Percentiles rank a stretch among this genome's conserved stretches.
phyloP scores from a whole-genome alignment of 495 filamentous ascomycete genomes.

The Xylaria cubensis region DNA sequence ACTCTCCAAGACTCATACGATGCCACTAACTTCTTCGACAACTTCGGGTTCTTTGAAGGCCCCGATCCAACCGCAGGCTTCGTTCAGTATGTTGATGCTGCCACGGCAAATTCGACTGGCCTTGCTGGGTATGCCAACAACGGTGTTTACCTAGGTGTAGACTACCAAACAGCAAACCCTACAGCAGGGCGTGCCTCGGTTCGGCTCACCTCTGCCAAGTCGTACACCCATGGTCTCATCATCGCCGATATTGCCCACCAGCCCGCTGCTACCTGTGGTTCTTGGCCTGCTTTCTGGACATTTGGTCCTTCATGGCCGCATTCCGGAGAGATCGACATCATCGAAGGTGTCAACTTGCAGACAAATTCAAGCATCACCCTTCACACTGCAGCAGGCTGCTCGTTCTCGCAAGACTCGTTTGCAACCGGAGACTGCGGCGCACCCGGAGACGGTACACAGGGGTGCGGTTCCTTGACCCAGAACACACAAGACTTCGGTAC shows the following conservation, averaged over 20 bases:
- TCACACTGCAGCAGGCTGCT: conserved; percentile 74
- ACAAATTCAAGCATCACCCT: conserved; percentile 72
- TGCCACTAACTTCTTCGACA: conserved; percentile 61
- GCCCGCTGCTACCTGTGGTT: conserved; percentile 73
- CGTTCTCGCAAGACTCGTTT: conserved; percentile 55
- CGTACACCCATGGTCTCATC: conserved; percentile 73
- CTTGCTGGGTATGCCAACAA: conserved; percentile 63
- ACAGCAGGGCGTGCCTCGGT: conserved; percentile 67
- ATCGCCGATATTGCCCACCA: conserved; percentile 79
- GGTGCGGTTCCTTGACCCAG: conserved; percentile 53
- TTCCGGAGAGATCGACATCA: conserved; percentile 88
- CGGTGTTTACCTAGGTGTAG: conserved; percentile 62
- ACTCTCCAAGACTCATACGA: conserved; percentile 55
- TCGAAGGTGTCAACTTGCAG: conserved; percentile 81
- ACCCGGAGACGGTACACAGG: conserved; percentile 54
- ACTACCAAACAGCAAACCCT: conserved; percentile 53
- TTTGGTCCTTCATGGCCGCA: conserved; percentile 77
- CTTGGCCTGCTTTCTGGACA: conserved; percentile 71
- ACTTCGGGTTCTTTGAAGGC: conserved; percentile 60
- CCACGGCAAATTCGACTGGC: conserved; percentile 59
- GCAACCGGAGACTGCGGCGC: conserved; percentile 61
- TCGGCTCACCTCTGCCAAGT: conserved; percentile 70
- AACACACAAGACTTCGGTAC: conserved; percentile 65
- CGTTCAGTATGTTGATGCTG: conserved; percentile 68
- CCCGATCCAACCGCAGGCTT: conserved; percentile 73